A percentile compares a stretch with the other conserved stretches of the same genome.
These are phyloP conservation scores for Curvularia lunata DNA, from an alignment of 2,329 filamentous ascomycete genomes.

Conservation along the genomic window DNA sequence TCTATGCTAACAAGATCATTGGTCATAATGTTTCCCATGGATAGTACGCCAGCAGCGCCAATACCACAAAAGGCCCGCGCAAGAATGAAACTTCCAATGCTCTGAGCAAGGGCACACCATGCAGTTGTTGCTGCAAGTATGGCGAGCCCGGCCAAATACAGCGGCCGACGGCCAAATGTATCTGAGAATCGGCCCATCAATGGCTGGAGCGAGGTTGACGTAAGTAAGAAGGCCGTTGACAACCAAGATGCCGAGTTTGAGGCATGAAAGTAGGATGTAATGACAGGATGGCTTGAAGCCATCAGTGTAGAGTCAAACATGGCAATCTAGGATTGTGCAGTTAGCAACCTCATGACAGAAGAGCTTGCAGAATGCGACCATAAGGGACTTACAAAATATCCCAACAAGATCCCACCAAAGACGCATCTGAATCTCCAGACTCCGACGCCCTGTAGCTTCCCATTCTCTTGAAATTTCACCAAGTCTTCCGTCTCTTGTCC, in stretches of 20 bases:
- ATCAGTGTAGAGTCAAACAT: slow-evolving; percentile 80
- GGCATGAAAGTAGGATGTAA: slow-evolving; percentile 78
- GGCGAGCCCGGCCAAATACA: slow-evolving; percentile 68
- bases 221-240: slow-evolving; percentile 78
- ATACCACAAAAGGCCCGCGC: slow-evolving; percentile 75
- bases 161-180: slow-evolving; percentile 70
- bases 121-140: slow-evolving; percentile 70
- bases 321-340: slow-evolving; percentile 34
- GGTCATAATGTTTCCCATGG: slow-evolving; percentile 71
- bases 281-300: slow-evolving; percentile 80
- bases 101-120: slow-evolving; percentile 72
- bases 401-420: slow-evolving; percentile 46
- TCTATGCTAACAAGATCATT: slow-evolving; percentile 77
- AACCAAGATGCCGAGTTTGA: slow-evolving; percentile 84
- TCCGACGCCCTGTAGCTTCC: slow-evolving; percentile 42
- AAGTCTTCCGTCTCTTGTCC: slow-evolving; percentile 29
- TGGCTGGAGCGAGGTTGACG: slow-evolving; percentile 77
- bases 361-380: background rate
- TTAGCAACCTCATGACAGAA: background rate
- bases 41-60: slow-evolving; percentile 74
- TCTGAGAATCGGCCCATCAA: slow-evolving; percentile 77
- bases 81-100: slow-evolving; percentile 72
- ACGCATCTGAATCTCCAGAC: slow-evolving; percentile 46
- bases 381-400: slow-evolving; percentile 46
- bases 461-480: slow-evolving; percentile 39